Evolutionary conservation across 768 basidiomycete species (phyloP), one percentile per base, ranked within the genome.

Genomic region (Panaeolus papilionaceus): DNA sequence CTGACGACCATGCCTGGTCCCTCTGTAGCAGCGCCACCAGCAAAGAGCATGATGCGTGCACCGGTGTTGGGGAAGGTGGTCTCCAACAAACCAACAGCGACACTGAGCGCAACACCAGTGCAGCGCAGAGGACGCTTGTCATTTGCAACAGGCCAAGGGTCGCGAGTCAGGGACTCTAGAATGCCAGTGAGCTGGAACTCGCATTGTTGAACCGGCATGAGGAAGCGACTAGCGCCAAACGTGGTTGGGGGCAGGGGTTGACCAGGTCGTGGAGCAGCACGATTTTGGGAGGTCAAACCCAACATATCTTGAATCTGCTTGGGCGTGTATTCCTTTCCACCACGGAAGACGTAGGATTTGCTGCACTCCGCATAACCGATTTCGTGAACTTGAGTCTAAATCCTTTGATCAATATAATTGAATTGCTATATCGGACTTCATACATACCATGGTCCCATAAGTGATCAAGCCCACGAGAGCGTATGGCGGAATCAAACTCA

Each of bases 271-370:
- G 94, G 94, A 2, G 93, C 93, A 20, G 92, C 93, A 26, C 93
- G 91, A 70, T 89, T 87, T 70, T 89, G 89, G 2, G 91, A 85
- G 74, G 86, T 89, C 51, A 98, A 86, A 28, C 93, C 94, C 47
- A 99, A 92, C 96, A 99, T 99, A 73, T 99, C 97, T 78, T 95
- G 94, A 71, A 99, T 98, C 71, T 98, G 95, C 82, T 99, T 99
- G 45, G 94, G 90, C 65, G 90, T 80, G 76, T 99, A 99, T 73
- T 99, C 98, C 79, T 99, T 99, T 12, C 92, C 93, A 51, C 98
- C 98, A 33, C 97, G 92, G 89, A 99, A 99, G 66, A 99, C 98
- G 78, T 98, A 99, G 3, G 96, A 98, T 79, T 99, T 99, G 81
- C 89, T 94, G 81, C 96, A 99, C 77, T 97, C 94, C 2, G 90